phyloP scores from a whole-genome alignment of 805 yeast species.

The Myxozyma sirexii region DNA sequence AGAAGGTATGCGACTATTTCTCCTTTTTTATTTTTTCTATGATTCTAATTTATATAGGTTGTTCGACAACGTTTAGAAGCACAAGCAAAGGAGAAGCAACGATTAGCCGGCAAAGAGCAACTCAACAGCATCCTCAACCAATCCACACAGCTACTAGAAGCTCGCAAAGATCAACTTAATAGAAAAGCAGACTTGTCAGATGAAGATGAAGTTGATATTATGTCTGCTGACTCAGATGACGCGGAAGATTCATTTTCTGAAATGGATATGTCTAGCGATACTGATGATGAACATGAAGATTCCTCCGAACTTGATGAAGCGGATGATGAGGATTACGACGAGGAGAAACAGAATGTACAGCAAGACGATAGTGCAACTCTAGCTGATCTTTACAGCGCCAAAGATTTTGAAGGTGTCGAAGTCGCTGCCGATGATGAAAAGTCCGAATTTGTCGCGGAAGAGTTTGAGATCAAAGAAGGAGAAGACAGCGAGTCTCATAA shows the following conservation, averaged over 20 bases:
- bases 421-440: background rate
- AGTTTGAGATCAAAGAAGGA: conserved; percentile 20
- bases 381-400: conserved; percentile 11
- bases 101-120: conserved; percentile 82
- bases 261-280: conserved; percentile 30
- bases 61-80: conserved; percentile 74
- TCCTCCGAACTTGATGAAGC: conserved; percentile 40
- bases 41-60: conserved; percentile 34
- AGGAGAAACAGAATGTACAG: conserved; percentile 30
- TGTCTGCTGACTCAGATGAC: conserved; percentile 9
- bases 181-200: background rate
- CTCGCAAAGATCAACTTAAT: conserved; percentile 58
- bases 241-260: conserved; percentile 31
- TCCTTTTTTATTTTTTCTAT: background rate
- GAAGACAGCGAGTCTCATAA: conserved; percentile 31
- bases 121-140: conserved; percentile 85
- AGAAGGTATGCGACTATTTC: conserved; percentile 61
- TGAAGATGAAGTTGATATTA: conserved; percentile 37
- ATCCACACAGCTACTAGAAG: conserved; percentile 85
- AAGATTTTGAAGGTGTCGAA: conserved; percentile 1
- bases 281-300: conserved; percentile 39
- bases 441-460: background rate
- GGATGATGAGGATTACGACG: conserved; percentile 27
- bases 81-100: conserved; percentile 65
- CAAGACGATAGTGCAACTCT: background rate